Evolutionary conservation across 257 asterid genomes (phyloP).

Genomic region (Plectranthus barbatus): DNA sequence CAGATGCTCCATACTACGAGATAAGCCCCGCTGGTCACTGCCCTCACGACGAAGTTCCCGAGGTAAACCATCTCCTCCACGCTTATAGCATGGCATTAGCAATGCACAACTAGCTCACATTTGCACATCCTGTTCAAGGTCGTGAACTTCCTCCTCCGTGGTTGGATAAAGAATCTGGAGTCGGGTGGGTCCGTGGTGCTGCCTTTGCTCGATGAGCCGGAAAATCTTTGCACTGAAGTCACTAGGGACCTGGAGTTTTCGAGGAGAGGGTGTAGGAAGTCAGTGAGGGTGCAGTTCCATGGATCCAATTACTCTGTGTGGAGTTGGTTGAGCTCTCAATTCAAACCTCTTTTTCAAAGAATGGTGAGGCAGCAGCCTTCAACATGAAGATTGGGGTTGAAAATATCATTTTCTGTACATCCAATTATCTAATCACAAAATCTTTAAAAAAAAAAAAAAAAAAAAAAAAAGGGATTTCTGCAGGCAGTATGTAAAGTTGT

Average conservation of each 20-base stretch:
- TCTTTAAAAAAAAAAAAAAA: no score
- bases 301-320: slow-evolving; percentile 56
- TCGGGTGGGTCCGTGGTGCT: slow-evolving; percentile 43
- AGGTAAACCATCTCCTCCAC: slow-evolving; percentile 36
- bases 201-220: slow-evolving; percentile 56
- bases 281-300: slow-evolving; percentile 50
- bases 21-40: slow-evolving; percentile 98
- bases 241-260: slow-evolving; percentile 46
- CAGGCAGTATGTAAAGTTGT: not conserved
- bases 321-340: slow-evolving; percentile 46
- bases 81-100: not conserved
- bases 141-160: slow-evolving; percentile 72
- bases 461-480: not conserved
- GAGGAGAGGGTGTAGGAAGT: slow-evolving; percentile 44
- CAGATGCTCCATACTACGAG: slow-evolving; percentile 78
- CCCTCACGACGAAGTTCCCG: slow-evolving; percentile 98
- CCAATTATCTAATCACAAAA: not conserved
- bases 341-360: slow-evolving; percentile 6
- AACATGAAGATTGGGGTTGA: not conserved
- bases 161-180: slow-evolving; percentile 78
- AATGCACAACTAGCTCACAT: not conserved
- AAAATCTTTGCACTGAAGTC: slow-evolving; percentile 26
- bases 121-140: slow-evolving; percentile 32
- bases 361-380: not conserved
- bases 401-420: not conserved